A percentile compares a stretch with the other conserved stretches of the same genome.
Evolutionary conservation across 129 eudicot species (phyloP).

Genomic region (Gnaphalium uliginosum): DNA sequence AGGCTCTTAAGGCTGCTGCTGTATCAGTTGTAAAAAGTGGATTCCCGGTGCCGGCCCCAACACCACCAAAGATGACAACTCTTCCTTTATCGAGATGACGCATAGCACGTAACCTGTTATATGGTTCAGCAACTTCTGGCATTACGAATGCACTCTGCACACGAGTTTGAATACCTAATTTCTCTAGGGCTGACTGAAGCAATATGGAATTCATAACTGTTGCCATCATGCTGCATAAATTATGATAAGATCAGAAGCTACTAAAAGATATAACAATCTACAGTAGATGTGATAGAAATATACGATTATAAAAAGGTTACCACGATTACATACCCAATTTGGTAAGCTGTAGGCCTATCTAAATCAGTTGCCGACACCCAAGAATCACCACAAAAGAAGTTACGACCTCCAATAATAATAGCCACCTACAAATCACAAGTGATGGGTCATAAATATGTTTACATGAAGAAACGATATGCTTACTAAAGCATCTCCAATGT

Average conservation of each 20-base stretch:
- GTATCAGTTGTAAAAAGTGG: constrained; percentile 54
- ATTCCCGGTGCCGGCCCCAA: constrained; percentile 48
- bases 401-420: constrained; percentile 45
- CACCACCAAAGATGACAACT: constrained; percentile 51
- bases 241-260: not conserved
- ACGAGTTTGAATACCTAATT: constrained; percentile 47
- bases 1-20: constrained; percentile 51
- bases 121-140: constrained; percentile 53
- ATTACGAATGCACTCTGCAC: constrained; percentile 55
- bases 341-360: constrained; percentile 49
- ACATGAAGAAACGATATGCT: not conserved
- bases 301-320: not conserved
- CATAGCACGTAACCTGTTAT: constrained; percentile 47
- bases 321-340: constrained; percentile 33
- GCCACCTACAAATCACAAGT: constrained; percentile 39
- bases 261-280: not conserved
- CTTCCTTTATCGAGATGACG: constrained; percentile 58
- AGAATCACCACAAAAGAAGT: constrained; percentile 48
- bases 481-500: too few relatives aligned
- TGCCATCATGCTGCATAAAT: constrained; percentile 48
- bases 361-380: constrained; percentile 50
- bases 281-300: constrained; percentile 7
- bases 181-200: constrained; percentile 55
- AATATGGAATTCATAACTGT: constrained; percentile 57
- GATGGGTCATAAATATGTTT: constrained; percentile 1